A percentile compares a stretch with the other conserved stretches of the same genome.
Evolutionary conservation across 176 grass and related monocot genomes (phyloP).

Genomic region (Oryza australiensis): DNA sequence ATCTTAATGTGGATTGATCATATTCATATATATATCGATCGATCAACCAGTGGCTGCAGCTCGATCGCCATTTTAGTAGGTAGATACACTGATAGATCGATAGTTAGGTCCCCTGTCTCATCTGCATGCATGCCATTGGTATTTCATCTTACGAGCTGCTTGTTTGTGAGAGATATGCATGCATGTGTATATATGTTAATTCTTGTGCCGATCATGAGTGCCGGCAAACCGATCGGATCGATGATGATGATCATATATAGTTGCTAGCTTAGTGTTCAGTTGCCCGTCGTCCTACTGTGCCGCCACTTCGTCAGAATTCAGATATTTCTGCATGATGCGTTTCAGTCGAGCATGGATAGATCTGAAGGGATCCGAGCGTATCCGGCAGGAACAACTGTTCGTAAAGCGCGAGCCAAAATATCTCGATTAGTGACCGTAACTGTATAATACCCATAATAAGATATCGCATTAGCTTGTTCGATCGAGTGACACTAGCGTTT

Average conservation of each 20-base stretch:
- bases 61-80: conserved; percentile 30
- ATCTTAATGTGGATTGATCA: conserved; percentile 10
- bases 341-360: not conserved
- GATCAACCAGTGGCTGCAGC: conserved; percentile 17
- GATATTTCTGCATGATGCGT: conserved; percentile 42
- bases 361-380: conserved; percentile 1
- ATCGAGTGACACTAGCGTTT: conserved; percentile 35
- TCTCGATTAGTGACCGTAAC: conserved; percentile 48
- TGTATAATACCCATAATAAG: conserved; percentile 35
- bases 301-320: not conserved
- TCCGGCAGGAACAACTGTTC: not conserved
- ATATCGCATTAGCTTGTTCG: conserved; percentile 14
- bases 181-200: conserved; percentile 6
- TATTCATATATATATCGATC: conserved; percentile 7
- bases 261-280: conserved; percentile 26
- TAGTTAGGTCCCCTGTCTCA: conserved; percentile 44
- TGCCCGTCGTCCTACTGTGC: conserved; percentile 40
- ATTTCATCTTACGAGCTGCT: not conserved
- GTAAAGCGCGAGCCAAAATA: conserved; percentile 20
- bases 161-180: not conserved
- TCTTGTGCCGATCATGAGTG: conserved; percentile 23
- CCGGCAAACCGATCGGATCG: conserved; percentile 26
- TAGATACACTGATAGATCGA: conserved; percentile 1
- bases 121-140: conserved; percentile 8
- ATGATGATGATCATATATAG: not conserved